Evolutionary conservation across 1,139 yeast species (phyloP).

Genomic region (Pichia sp.): DNA sequence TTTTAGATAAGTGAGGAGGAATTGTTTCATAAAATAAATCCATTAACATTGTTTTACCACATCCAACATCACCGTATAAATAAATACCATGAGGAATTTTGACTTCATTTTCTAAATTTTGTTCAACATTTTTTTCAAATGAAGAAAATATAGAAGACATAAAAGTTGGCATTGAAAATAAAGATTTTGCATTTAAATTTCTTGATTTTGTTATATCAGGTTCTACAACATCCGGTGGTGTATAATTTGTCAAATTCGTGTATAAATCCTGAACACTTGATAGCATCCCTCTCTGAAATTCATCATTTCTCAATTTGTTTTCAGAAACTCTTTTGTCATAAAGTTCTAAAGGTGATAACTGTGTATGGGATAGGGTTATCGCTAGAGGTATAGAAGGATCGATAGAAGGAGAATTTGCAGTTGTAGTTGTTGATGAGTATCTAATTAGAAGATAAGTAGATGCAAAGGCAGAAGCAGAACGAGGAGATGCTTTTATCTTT

Average conservation of each 20-base stretch:
- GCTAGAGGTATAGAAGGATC: background rate
- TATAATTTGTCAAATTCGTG: slow-evolving; percentile 39
- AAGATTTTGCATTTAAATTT: background rate
- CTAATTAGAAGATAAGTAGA: too few relatives aligned
- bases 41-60: slow-evolving; percentile 98
- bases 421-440: background rate
- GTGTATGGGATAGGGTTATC: too few relatives aligned
- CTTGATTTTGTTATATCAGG: slow-evolving; percentile 44
- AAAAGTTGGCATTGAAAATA: slow-evolving; percentile 31
- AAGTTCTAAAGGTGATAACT: slow-evolving; percentile 38
- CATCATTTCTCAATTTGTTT: slow-evolving; percentile 47
- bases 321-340: slow-evolving; percentile 40
- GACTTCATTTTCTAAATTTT: slow-evolving; percentile 10
- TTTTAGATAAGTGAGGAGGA: slow-evolving; percentile 69
- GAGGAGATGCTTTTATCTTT: too few relatives aligned
- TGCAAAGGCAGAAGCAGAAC: too few relatives aligned
- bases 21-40: slow-evolving; percentile 84
- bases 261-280: slow-evolving; percentile 50
- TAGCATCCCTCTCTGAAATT: slow-evolving; percentile 55
- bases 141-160: slow-evolving; percentile 19
- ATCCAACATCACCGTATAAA: slow-evolving; percentile 94
- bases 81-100: slow-evolving; percentile 70
- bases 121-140: slow-evolving; percentile 10
- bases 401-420: background rate
- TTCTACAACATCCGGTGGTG: slow-evolving; percentile 48